Conservation (phyloP, 2,329 filamentous ascomycete species). For the Alternaria sp. region DNA sequence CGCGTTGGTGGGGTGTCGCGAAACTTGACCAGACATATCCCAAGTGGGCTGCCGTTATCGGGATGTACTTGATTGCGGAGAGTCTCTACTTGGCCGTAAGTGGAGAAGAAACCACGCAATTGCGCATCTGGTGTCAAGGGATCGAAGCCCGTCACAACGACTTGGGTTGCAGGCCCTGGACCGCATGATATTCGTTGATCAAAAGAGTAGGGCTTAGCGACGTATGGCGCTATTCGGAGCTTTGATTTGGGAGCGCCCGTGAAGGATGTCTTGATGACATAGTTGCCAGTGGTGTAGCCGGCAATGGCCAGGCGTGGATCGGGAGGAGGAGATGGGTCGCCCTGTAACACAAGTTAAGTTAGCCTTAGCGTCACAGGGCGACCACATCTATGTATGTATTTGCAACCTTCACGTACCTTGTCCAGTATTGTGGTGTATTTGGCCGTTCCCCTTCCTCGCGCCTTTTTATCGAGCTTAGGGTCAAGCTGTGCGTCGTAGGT, state of each 20-base stretch:
- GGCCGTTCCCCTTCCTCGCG: conserved; percentile 51
- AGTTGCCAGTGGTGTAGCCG: conserved; percentile 62
- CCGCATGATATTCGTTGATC: conserved; percentile 85
- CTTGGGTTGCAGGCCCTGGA: conserved; percentile 85
- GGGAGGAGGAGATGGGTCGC: conserved; percentile 77
- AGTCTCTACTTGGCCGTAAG: conserved; percentile 85
- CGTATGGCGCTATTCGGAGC: conserved; percentile 75
- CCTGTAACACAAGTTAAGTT: conserved; percentile 60
- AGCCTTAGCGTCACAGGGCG: conserved; percentile 51
- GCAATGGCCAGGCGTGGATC: conserved; percentile 80
- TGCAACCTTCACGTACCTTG: conserved; percentile 50
- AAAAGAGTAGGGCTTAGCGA: conserved; percentile 79
- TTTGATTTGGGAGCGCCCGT: conserved; percentile 70
- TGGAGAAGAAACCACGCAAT: conserved; percentile 76
- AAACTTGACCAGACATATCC: conserved; percentile 91
- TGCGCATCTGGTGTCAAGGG: conserved; percentile 82
- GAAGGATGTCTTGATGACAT: conserved; percentile 60
- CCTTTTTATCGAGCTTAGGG: conserved; percentile 61
- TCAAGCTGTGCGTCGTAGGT: conserved; percentile 70
- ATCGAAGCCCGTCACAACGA: conserved; percentile 96
- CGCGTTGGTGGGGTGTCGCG: conserved; percentile 68
- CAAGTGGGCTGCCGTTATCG: conserved; percentile 89
- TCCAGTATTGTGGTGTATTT: conserved; percentile 60
- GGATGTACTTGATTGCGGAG: conserved; percentile 96
- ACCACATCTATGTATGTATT: conserved; percentile 42